Evolutionary conservation across 1,284 basidiomycete genomes (phyloP).

Genomic region (Fistulina hepatica): DNA sequence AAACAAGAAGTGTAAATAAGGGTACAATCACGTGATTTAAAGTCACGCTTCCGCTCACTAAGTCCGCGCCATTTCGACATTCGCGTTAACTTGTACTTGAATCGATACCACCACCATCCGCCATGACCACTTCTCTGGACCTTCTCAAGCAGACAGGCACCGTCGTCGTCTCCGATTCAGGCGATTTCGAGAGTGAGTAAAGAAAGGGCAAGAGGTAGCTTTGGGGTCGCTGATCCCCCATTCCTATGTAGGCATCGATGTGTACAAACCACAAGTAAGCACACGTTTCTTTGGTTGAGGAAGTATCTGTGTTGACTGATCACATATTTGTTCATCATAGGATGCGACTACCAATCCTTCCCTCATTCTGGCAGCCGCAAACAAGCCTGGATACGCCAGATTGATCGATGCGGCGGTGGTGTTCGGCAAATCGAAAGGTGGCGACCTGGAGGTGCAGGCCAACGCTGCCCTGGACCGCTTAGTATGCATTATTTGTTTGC

Average conservation of each 20-base stretch:
- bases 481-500: slow-evolving; percentile 32
- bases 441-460: slow-evolving; percentile 59
- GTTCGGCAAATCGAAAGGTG: slow-evolving; percentile 76
- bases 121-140: slow-evolving; percentile 84
- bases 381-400: slow-evolving; percentile 78
- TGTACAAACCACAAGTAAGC: slow-evolving; percentile 81
- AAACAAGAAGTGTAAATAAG: no score
- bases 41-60: no score
- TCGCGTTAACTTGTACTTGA: no score
- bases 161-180: slow-evolving; percentile 90
- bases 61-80: no score
- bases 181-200: slow-evolving; percentile 69
- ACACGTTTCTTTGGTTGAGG: background rate
- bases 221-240: slow-evolving; percentile 6
- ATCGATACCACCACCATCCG: slow-evolving; percentile 21
- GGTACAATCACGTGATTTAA: no score
- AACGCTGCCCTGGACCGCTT: slow-evolving; percentile 82
- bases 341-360: slow-evolving; percentile 95
- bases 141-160: slow-evolving; percentile 84
- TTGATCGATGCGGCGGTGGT: slow-evolving; percentile 79
- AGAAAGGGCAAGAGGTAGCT: slow-evolving; percentile 2
- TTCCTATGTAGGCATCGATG: slow-evolving; percentile 60
- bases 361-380: slow-evolving; percentile 85
- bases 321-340: slow-evolving; percentile 27
- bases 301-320: slow-evolving; percentile 7